phyloP scores from a whole-genome alignment of 306 rosid species.

The Cucurbita argyrosperma region DNA sequence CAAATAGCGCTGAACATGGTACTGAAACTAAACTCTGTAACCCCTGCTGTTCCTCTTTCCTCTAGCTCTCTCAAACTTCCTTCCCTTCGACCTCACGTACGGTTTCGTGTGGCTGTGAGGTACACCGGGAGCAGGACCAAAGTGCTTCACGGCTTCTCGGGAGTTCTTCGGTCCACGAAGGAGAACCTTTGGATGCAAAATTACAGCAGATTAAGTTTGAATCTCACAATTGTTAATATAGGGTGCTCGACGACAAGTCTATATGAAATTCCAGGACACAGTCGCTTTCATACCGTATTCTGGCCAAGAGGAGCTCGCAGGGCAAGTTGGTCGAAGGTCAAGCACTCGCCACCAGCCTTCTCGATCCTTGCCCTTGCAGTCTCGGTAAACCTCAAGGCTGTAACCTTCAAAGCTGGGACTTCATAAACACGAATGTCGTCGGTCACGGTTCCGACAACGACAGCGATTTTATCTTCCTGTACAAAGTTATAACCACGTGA shows the following conservation, averaged over 20 bases:
- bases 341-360: conserved; percentile 70
- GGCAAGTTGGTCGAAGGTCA: conserved; percentile 71
- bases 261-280: not conserved
- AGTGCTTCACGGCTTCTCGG: conserved; percentile 60
- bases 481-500: not conserved
- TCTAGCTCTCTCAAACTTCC: conserved; percentile 55
- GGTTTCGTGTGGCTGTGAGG: conserved; percentile 68
- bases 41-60: conserved; percentile 56
- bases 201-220: too few species aligned
- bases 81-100: conserved; percentile 45
- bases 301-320: conserved; percentile 57
- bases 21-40: conserved; percentile 25
- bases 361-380: conserved; percentile 74
- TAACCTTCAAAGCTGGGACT: conserved; percentile 58
- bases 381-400: conserved; percentile 71
- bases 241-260: too few species aligned
- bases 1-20: too few species aligned
- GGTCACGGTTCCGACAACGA: conserved; percentile 55
- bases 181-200: conserved; percentile 22
- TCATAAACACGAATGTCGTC: conserved; percentile 62
- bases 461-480: conserved; percentile 48
- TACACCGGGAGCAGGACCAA: conserved; percentile 65
- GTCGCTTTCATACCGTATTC: conserved; percentile 35
- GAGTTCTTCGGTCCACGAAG: conserved; percentile 52
- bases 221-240: too few species aligned